Evolutionary conservation across 1,284 basidiomycete species (phyloP), one percentile per base, ranked within the genome.

Genomic region (Sparassis latifolia): DNA sequence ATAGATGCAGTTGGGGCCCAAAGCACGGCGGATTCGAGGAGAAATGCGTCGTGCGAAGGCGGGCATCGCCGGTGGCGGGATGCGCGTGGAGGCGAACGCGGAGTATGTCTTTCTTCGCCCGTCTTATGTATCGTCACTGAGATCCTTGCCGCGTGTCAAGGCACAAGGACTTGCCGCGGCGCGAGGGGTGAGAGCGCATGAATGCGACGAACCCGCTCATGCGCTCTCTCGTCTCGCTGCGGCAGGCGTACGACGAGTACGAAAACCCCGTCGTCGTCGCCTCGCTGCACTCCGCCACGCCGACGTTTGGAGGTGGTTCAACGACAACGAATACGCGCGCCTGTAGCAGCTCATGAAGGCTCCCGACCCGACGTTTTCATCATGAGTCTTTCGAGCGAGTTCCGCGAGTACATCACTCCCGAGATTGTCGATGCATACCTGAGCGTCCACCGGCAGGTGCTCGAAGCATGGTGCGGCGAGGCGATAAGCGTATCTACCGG

Each of bases 391-490:
- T 86, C 93, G 63, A 78, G 87, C 51, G 96, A 99, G 65, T 68
- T 99, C 55, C 76, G 96, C 57, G 97, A 99, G 69, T 99, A 98
- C 65, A 96, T 99, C 55, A 81, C 99, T 2, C 97, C 97, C 0
- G 97, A 99, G 66, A 82, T 99, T 4, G 92, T 99, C 5, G 97
- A 99, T 65, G 92, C 94, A 27, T 98, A 96, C 66, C 71, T 98
- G 58, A 86, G 80, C 48, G 94, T 91, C 6, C 95, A 97, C 63
- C 80, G 86, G 61, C 88, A 93, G 63, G 75, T 87, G 4, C 72
- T 99, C 58, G 82, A 82, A 63, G 82, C 83, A 59, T 99, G 97
- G 97, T 97, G 94, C 67, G 84, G 91, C 33, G 97, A 99, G 71
- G 97, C 92, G 49, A 92, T 94, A 61, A 65, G 91, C 75, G 10